A percentile compares a stretch with the other conserved stretches of the same genome.
Conservation (phyloP, 2,329 filamentous ascomycete species). For the Penicillium brasilianum region DNA sequence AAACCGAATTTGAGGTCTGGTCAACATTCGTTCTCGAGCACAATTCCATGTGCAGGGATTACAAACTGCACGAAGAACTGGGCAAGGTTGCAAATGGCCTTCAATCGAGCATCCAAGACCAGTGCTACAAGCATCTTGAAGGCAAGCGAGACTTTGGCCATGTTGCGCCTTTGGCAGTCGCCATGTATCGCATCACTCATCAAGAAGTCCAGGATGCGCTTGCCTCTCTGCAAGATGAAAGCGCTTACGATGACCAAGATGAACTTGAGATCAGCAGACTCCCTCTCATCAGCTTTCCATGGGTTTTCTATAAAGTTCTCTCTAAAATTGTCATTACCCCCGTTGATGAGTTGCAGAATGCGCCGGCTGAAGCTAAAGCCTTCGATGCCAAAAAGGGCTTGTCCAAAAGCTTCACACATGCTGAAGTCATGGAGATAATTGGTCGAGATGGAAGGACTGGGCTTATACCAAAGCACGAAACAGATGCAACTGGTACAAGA, state of each 20-base stretch:
- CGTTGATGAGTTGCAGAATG: not conserved
- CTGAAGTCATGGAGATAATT: conserved; percentile 6
- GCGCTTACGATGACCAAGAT: conserved; percentile 4
- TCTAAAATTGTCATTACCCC: conserved; percentile 64
- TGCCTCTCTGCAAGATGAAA: conserved; percentile 51
- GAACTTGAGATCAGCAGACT: conserved; percentile 44
- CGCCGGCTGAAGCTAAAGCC: not conserved
- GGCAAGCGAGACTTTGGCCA: conserved; percentile 63
- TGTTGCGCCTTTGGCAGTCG: conserved; percentile 75
- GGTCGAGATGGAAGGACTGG: not conserved
- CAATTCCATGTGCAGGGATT: conserved; percentile 73
- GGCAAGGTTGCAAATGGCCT: conserved; percentile 69
- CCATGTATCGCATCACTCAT: conserved; percentile 85
- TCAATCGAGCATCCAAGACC: conserved; percentile 69
- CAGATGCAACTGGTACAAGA: not conserved
- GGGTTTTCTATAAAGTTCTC: conserved; percentile 79
- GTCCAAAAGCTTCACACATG: conserved; percentile 14
- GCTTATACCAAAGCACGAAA: not conserved
- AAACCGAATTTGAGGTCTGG: conserved; percentile 91
- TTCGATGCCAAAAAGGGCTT: conserved; percentile 17
- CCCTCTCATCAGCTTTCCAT: conserved; percentile 91
- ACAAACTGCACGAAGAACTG: conserved; percentile 85
- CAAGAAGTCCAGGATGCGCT: conserved; percentile 69
- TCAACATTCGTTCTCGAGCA: conserved; percentile 81
- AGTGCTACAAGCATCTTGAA: conserved; percentile 66